Conservation (phyloP, 2,329 filamentous ascomycete species). For the Aureobasidium leucospermi region DNA sequence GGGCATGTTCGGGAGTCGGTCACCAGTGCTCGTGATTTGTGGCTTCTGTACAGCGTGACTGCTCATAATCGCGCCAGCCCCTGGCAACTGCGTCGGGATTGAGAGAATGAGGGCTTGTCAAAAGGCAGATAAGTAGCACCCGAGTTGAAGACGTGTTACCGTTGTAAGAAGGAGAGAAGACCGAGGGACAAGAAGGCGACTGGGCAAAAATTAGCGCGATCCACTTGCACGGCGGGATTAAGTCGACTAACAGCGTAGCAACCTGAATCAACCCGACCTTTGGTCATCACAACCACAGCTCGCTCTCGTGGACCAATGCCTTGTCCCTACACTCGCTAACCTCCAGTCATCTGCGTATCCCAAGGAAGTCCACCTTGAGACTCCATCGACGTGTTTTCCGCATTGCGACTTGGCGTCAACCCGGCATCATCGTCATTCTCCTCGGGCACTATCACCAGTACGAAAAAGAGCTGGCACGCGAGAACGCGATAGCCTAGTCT, state of each 20-base stretch:
- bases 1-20: not conserved
- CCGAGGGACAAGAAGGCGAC: constrained; percentile 6
- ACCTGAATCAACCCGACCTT: not conserved
- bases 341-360: not conserved
- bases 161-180: constrained; percentile 8
- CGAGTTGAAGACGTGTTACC: not conserved
- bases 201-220: constrained; percentile 4
- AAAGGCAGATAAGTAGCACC: not conserved
- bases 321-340: constrained; percentile 6
- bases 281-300: constrained; percentile 3
- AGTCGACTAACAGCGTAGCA: constrained; percentile 6
- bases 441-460: not conserved
- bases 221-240: not conserved
- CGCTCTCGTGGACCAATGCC: constrained; percentile 10
- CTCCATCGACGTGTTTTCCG: not conserved
- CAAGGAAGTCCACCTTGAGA: not conserved
- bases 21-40: constrained; percentile 5
- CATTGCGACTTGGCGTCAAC: constrained; percentile 8
- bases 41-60: constrained; percentile 8
- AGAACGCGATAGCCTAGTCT: not conserved
- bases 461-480: not conserved
- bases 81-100: not conserved
- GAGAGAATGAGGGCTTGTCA: not conserved
- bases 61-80: not conserved
- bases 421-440: not conserved